Conservation (phyloP, 176 grass and related monocot species). For the Carex scoparia region DNA sequence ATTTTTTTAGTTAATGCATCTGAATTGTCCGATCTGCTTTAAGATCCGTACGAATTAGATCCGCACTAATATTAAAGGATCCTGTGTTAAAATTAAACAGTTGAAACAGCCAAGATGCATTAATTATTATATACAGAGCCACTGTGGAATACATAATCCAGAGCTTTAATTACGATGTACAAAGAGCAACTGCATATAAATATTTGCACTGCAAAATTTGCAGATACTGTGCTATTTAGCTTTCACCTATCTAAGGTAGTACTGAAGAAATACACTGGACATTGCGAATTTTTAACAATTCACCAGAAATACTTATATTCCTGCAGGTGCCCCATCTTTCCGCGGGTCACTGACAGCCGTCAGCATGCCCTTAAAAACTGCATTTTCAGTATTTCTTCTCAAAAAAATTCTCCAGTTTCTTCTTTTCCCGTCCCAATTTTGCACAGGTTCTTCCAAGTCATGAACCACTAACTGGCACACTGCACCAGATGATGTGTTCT, state of each 20-base stretch:
- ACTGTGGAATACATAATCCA: neutral
- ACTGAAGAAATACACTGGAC: neutral
- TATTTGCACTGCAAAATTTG: neutral
- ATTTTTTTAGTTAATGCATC: too few relatives aligned
- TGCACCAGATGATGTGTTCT: slow-evolving; percentile 11
- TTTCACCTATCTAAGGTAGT: neutral
- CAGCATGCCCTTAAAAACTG: slow-evolving; percentile 52
- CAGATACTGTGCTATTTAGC: neutral
- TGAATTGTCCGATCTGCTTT: too few relatives aligned
- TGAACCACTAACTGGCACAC: slow-evolving; percentile 84
- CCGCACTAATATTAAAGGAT: too few relatives aligned
- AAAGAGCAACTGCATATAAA: neutral
- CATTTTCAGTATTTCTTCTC: neutral
- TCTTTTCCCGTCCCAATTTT: too few relatives aligned
- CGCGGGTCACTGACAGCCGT: slow-evolving; percentile 86
- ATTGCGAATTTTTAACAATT: neutral
- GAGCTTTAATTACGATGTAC: neutral
- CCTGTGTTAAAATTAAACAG: too few relatives aligned
- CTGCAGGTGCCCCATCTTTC: slow-evolving; percentile 68
- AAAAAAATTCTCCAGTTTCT: neutral
- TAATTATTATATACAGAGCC: neutral
- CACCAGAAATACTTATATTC: slow-evolving; percentile 34
- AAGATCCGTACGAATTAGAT: too few relatives aligned
- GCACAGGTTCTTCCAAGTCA: slow-evolving; percentile 29
- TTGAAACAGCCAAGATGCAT: too few relatives aligned